Percentiles rank a stretch among this genome's conserved stretches.
phyloP scores from a whole-genome alignment of 805 yeast genomes.

The Candida hungchunana region DNA sequence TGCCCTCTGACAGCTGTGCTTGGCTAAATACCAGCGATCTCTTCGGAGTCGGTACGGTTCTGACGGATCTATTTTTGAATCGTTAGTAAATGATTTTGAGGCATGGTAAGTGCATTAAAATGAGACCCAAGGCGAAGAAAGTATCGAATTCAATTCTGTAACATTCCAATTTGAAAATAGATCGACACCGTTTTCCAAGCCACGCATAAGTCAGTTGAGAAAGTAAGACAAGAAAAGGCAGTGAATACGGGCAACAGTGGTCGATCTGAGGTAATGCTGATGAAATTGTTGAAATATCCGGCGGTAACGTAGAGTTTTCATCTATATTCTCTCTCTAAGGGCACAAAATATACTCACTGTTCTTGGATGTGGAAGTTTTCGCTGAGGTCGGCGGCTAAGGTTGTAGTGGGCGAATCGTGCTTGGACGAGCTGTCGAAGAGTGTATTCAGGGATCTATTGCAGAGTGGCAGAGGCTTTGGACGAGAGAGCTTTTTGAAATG shows the following conservation, averaged over 20 bases:
- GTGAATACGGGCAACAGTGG: too few relatives aligned
- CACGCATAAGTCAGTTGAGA: too few relatives aligned
- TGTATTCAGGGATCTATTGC: slow-evolving; percentile 12
- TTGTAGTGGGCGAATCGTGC: slow-evolving; percentile 35
- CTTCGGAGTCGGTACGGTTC: slow-evolving; percentile 17
- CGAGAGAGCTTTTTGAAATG: slow-evolving; percentile 17
- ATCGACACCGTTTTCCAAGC: too few relatives aligned
- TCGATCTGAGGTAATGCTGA: too few relatives aligned
- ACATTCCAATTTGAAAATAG: slow-evolving; percentile 5
- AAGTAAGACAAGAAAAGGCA: too few relatives aligned
- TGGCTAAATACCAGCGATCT: slow-evolving; percentile 15
- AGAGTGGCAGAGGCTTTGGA: slow-evolving; percentile 16
- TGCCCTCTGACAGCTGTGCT: slow-evolving; percentile 8
- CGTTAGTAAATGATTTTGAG: too few relatives aligned
- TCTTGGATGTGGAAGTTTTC: slow-evolving; percentile 34
- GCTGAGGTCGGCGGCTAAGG: slow-evolving; percentile 34
- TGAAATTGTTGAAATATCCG: too few relatives aligned
- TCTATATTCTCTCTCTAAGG: neutral
- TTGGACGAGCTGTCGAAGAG: slow-evolving; percentile 19
- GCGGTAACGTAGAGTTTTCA: too few relatives aligned
- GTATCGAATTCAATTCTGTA: slow-evolving; percentile 8
- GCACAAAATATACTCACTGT: slow-evolving; percentile 15
- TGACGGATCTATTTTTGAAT: slow-evolving; percentile 5
- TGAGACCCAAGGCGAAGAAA: neutral
- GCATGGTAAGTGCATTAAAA: too few relatives aligned